These are phyloP conservation scores for Daphne laureola DNA, from an alignment of 441 rosid genomes.

Conservation along the genomic window DNA sequence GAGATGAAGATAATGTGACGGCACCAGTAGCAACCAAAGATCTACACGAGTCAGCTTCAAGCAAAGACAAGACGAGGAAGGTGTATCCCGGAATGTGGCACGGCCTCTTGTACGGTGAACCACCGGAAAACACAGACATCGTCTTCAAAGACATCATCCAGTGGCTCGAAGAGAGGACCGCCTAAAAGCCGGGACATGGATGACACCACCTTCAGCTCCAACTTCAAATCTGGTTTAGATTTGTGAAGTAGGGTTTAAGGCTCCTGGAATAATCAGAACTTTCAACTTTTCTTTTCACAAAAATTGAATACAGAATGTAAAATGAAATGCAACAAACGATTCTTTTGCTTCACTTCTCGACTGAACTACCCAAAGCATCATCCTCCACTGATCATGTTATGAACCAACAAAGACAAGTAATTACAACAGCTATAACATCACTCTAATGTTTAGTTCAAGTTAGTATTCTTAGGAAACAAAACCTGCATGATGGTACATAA, in stretches of 20 bases:
- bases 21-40: conserved; percentile 40
- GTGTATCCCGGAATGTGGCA: conserved; percentile 89
- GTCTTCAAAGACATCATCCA: conserved; percentile 58
- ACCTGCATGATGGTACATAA: no score
- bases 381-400: no score
- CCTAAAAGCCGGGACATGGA: conserved; percentile 22
- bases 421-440: no score
- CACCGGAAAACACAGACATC: conserved; percentile 35
- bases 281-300: neutral
- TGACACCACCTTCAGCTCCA: neutral
- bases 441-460: no score
- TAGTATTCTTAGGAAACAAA: no score
- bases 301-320: neutral
- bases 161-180: conserved; percentile 50
- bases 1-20: conserved; percentile 73
- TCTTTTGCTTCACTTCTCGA: no score
- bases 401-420: no score
- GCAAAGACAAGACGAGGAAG: conserved; percentile 65
- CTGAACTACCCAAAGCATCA: no score
- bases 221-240: neutral
- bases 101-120: conserved; percentile 72
- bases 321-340: no score
- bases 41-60: conserved; percentile 42
- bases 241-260: neutral
- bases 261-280: neutral